Evolutionary conservation across 768 basidiomycete species (phyloP).

Genomic region (Asterophora lycoperdoides): DNA sequence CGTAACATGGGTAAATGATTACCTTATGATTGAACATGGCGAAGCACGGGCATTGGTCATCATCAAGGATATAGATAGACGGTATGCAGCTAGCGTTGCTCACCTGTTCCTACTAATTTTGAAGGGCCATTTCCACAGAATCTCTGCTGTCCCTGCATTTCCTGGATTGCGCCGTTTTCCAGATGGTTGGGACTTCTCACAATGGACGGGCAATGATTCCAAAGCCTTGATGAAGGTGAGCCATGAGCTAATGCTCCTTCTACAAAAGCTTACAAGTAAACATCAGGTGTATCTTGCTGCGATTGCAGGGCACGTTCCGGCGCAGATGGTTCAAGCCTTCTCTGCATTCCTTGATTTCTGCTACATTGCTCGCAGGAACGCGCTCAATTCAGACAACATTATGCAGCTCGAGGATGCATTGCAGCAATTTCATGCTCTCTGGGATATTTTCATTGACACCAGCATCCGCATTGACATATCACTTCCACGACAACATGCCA

Average conservation of each 20-base stretch:
- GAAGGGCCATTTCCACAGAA: too few relatives aligned
- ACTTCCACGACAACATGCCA: conserved; percentile 21
- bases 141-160: conserved; percentile 22
- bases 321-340: conserved; percentile 16
- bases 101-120: too few relatives aligned
- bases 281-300: conserved; percentile 20
- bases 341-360: conserved; percentile 19
- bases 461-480: conserved; percentile 11
- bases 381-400: neutral
- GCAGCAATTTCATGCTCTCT: neutral
- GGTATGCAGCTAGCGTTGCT: conserved; percentile 23
- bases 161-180: conserved; percentile 21
- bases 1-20: conserved; percentile 31
- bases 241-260: neutral
- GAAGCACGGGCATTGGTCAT: conserved; percentile 23
- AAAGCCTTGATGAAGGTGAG: conserved; percentile 33
- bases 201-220: conserved; percentile 30
- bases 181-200: conserved; percentile 20
- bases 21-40: conserved; percentile 20
- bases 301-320: conserved; percentile 15
- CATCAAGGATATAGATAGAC: conserved; percentile 33
- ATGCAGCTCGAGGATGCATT: neutral
- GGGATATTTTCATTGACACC: neutral
- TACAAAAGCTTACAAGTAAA: too few relatives aligned
- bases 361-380: conserved; percentile 12